phyloP scores from a whole-genome alignment of 345 rosid genomes.

The Aegle marmelos region DNA sequence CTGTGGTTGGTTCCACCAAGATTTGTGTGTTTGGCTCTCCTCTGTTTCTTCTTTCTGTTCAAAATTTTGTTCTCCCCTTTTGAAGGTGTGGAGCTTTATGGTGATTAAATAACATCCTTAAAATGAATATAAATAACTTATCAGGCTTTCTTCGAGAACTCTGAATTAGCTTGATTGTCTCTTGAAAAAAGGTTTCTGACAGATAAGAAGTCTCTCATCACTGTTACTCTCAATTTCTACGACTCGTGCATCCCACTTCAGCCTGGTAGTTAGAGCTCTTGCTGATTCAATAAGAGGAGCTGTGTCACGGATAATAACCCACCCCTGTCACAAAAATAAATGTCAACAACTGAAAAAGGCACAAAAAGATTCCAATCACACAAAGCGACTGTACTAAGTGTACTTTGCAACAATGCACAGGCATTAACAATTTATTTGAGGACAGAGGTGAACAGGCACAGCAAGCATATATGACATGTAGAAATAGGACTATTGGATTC shows the following conservation, averaged over 20 bases:
- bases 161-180: slow-evolving; percentile 46
- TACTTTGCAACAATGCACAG: not conserved
- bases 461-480: not conserved
- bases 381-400: not conserved
- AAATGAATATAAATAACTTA: slow-evolving; percentile 33
- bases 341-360: not conserved
- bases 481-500: not conserved
- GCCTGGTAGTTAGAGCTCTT: slow-evolving; percentile 57
- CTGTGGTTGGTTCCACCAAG: slow-evolving; percentile 30
- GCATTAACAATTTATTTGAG: not conserved
- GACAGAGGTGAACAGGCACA: not conserved
- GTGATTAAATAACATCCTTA: slow-evolving; percentile 25
- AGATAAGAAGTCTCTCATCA: slow-evolving; percentile 85
- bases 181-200: slow-evolving; percentile 90
- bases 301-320: slow-evolving; percentile 87
- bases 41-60: slow-evolving; percentile 42
- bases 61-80: slow-evolving; percentile 26
- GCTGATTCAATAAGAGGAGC: slow-evolving; percentile 67
- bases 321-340: slow-evolving; percentile 60
- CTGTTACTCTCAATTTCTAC: slow-evolving; percentile 79
- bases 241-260: slow-evolving; percentile 98
- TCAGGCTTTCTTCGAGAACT: slow-evolving; percentile 5
- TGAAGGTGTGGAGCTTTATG: slow-evolving; percentile 27
- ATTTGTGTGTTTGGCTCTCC: slow-evolving; percentile 26
- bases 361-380: not conserved